phyloP scores from a whole-genome alignment of 2,329 filamentous ascomycete genomes.

The Mariannaea elegans region DNA sequence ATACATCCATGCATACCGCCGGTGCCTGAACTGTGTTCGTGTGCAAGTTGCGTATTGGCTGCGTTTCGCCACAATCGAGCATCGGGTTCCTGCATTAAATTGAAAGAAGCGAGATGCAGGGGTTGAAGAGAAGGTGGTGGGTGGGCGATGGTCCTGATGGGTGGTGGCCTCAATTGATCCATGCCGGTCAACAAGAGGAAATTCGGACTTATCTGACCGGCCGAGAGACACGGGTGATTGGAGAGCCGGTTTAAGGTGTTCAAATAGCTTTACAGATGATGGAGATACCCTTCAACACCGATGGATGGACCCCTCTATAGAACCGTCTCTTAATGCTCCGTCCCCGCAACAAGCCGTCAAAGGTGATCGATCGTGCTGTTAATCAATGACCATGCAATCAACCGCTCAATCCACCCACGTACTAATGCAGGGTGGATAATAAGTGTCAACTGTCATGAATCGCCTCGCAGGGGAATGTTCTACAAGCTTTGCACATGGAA shows the following conservation, averaged over 20 bases:
- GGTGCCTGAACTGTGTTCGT: not conserved
- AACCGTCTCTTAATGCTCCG: not conserved
- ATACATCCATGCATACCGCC: too few species aligned
- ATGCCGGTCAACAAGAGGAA: not conserved
- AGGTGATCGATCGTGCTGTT: not conserved
- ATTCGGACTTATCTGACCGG: too few species aligned
- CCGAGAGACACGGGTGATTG: not conserved
- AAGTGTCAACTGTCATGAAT: not conserved
- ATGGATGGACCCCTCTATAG: not conserved
- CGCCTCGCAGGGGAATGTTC: not conserved
- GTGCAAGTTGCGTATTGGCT: conserved; percentile 20
- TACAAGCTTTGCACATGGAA: not conserved
- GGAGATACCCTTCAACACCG: too few species aligned
- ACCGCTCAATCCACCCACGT: not conserved
- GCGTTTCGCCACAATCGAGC: conserved; percentile 1
- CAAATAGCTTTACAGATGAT: too few species aligned
- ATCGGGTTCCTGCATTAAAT: conserved; percentile 41
- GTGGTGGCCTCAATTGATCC: conserved; percentile 1
- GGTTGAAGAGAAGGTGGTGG: conserved; percentile 10
- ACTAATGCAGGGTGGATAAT: too few species aligned
- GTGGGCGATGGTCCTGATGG: not conserved
- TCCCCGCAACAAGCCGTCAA: conserved; percentile 11
- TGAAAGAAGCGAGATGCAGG: conserved; percentile 28
- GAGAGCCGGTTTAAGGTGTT: too few species aligned
- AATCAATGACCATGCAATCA: not conserved